These are phyloP conservation scores for Sphaerobolus stellatus DNA, from an alignment of 1,284 basidiomycete genomes.

Conservation along the genomic window DNA sequence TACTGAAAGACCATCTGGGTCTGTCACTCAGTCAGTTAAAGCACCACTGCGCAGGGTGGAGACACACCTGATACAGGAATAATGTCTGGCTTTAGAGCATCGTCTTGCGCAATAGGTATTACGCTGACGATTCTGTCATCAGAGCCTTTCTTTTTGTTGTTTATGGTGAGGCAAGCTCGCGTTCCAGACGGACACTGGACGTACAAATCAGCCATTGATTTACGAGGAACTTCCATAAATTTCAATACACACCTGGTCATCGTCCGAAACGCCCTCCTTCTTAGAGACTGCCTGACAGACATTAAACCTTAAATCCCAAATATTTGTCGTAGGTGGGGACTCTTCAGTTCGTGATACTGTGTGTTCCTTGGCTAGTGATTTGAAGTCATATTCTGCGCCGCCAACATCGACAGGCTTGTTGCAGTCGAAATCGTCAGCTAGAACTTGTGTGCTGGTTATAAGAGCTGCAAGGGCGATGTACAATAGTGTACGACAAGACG, in stretches of 20 bases:
- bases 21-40: constrained; percentile 27
- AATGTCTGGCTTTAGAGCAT: constrained; percentile 42
- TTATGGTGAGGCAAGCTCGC: constrained; percentile 67
- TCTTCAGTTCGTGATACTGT: constrained; percentile 38
- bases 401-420: constrained; percentile 39
- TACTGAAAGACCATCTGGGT: constrained; percentile 55
- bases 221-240: constrained; percentile 6
- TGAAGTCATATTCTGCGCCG: constrained; percentile 58
- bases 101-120: constrained; percentile 59
- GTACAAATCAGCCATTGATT: constrained; percentile 11
- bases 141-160: constrained; percentile 55
- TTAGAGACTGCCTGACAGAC: constrained; percentile 59
- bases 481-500: not conserved
- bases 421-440: constrained; percentile 50
- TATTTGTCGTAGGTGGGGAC: constrained; percentile 48
- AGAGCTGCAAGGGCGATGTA: not conserved
- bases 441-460: not conserved
- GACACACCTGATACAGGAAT: constrained; percentile 47
- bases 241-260: constrained; percentile 63
- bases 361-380: constrained; percentile 49
- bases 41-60: constrained; percentile 12
- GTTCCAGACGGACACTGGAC: constrained; percentile 65
- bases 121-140: constrained; percentile 62
- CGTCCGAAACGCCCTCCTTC: constrained; percentile 45
- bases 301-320: constrained; percentile 53